These are phyloP conservation scores for Trametes maxima DNA, from an alignment of 768 basidiomycete genomes.

Conservation along the genomic window DNA sequence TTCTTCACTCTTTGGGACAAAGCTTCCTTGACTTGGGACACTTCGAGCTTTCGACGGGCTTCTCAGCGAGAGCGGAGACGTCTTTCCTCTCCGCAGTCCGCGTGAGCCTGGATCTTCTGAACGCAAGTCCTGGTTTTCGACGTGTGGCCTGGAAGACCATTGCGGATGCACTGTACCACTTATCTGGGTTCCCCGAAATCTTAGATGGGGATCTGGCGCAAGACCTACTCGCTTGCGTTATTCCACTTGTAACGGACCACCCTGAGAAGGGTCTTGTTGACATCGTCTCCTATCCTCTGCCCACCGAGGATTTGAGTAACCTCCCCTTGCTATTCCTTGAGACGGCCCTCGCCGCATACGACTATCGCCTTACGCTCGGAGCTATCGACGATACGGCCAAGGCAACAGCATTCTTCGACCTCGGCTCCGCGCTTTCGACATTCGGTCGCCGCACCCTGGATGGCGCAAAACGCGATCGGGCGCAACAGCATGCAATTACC, in stretches of 20 bases:
- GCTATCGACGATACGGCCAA: conserved; percentile 49
- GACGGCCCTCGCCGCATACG: conserved; percentile 59
- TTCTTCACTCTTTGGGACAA: conserved; percentile 70
- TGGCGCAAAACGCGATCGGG: conserved; percentile 35
- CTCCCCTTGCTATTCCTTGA: conserved; percentile 44
- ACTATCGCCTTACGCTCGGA: conserved; percentile 61
- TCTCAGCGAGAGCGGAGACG: conserved; percentile 68
- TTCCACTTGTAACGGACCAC: conserved; percentile 43
- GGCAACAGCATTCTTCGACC: conserved; percentile 74
- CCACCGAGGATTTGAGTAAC: conserved; percentile 23
- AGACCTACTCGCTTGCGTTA: conserved; percentile 37
- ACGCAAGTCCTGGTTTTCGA: conserved; percentile 62
- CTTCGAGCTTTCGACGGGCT: conserved; percentile 67
- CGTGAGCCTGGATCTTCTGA: conserved; percentile 52
- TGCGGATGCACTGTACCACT: conserved; percentile 72
- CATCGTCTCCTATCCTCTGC: conserved; percentile 39
- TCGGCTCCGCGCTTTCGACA: conserved; percentile 61
- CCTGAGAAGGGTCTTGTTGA: conserved; percentile 45
- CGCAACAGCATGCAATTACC: conserved; percentile 46
- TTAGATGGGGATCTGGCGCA: conserved; percentile 45
- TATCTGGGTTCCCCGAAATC: conserved; percentile 58
- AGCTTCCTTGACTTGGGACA: conserved; percentile 73
- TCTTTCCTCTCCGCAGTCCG: conserved; percentile 68
- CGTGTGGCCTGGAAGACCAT: conserved; percentile 81
- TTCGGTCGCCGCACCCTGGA: conserved; percentile 42